Base-by-base conservation (phyloP, 345 rosid genomes). In the Gossypium mustelinum region DNA sequence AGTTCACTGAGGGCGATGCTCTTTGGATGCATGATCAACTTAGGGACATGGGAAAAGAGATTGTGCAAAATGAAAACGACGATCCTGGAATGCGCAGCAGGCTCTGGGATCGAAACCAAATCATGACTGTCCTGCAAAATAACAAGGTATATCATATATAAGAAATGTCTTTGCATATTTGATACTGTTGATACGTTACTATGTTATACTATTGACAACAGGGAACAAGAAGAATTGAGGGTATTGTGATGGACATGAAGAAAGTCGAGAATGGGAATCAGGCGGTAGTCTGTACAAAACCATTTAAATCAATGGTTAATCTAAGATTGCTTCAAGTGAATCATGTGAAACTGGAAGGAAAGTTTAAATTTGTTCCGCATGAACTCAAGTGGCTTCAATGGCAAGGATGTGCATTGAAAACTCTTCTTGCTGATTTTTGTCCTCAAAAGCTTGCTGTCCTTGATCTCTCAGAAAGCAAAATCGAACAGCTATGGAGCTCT, bases 21-120 rank as follows among this genome's bases (percentile, higher is more conserved):
- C 67, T 93, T 29, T 84, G 91, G 92, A 86, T 88, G 90, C 98
- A 93, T 75, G 97, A 93, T 82, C 93, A 84, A 69, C 79, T 93
- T 34, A 82, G 81, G 55, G 94, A 93, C 73, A 93, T 93, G 98
- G 98, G 89, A 71, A 84, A 87, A 73, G 85, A 88, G 74, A 84
- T 91, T 14, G 90, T 78, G 48, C 78, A 13, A 9, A 45, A 54
- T 17, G 86, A 83, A 70, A 69, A 2, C 7, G 25, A 1, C 0
- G 79, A 82, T 73, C 86, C 86, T 39, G 76, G 86, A 63, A 75
- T 62, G 82, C 83, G 85, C 4, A 93, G 91, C 71, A 83, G 98
- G 82, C 76, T 93, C 27, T 89, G 88, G 94, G 86, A 88, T 70
- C 84, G 68, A 3, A n/a, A 62, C n/a, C 92, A 89, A 59, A 87